Evolutionary conservation across 208 protist species (phyloP).

Genomic region (Sergeia podlipaevii): DNA sequence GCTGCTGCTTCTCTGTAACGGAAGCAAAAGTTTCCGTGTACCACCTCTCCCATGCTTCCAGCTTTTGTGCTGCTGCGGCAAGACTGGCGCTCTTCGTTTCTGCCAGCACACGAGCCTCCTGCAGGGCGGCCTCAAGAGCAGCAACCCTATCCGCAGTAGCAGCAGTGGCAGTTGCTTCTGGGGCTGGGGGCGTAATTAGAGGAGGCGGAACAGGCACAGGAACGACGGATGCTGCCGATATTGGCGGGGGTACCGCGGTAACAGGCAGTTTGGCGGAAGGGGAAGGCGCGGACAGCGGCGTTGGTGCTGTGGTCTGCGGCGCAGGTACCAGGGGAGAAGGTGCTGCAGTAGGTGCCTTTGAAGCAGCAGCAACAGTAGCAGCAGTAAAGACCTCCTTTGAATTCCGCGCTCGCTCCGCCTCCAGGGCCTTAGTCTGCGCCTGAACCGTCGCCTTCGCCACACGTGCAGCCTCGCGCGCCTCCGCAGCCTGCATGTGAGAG

Average conservation of each 20-base stretch:
- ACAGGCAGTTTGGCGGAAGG: not conserved
- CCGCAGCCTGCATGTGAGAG: not conserved
- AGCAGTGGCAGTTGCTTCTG: too few relatives aligned
- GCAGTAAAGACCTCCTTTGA: too few relatives aligned
- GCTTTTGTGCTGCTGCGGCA: slow-evolving; percentile 25
- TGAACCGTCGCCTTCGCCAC: too few relatives aligned
- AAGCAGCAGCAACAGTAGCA: too few relatives aligned
- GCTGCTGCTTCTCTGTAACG: not conserved
- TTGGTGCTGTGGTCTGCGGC: not conserved
- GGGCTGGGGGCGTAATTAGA: too few relatives aligned
- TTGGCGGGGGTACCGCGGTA: not conserved
- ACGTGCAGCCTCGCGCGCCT: too few relatives aligned
- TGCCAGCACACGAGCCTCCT: not conserved
- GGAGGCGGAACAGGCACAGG: too few relatives aligned
- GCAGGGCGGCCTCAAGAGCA: not conserved
- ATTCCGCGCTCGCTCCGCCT: too few relatives aligned
- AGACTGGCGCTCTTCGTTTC: slow-evolving; percentile 12
- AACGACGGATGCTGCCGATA: too few relatives aligned
- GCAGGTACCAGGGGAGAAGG: not conserved
- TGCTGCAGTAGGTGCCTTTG: not conserved
- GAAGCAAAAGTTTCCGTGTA: slow-evolving; percentile 10
- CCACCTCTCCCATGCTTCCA: slow-evolving; percentile 65
- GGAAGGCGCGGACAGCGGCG: not conserved
- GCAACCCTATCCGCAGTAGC: not conserved
- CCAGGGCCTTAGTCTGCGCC: too few relatives aligned